Base-by-base conservation (phyloP, 2,329 filamentous ascomycete genomes). In the Catunica adiposa region DNA sequence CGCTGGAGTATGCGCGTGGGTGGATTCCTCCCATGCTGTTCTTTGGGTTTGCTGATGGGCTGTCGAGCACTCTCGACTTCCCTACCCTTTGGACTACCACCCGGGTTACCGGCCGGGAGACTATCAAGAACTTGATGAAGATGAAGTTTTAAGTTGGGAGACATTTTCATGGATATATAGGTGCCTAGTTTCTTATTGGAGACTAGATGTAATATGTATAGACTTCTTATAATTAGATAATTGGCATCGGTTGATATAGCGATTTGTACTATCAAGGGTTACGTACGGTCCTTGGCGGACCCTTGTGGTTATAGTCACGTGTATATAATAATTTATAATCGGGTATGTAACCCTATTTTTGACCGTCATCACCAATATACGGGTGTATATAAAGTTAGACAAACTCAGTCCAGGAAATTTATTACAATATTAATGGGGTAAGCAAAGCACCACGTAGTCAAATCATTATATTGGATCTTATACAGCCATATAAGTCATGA, bases 21-120 rank as follows among this genome's bases (percentile, higher is more conserved):
- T 94, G 87, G 86, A 94, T 95, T 68, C 89, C 89, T 50, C 85
- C 85, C 57, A 94, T 95, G 89, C 73, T 95, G 53, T 84, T 85
- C 68, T 94, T 94, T 68, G 89, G 89, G 59, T 90, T 84, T 67
- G 85, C 87, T 60, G 89, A 94, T 69, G 81, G 79, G 50, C 75
- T 94, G 58, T 79, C 75, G 55, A 89, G 83, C 69, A 94, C 88
- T 3, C 73, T 94, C 61, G 89, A 94, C 68, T 78, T 94, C 66
- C 80, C 78, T n/a, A 94, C 88, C 1, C 68, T 94, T 64, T 92
- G 84, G 84, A 77, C 77, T 63, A 94, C 85, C n/a, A 78, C 78
- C 34, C 73, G 71, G 61, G 75, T 90, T 59, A 94, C 88, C 1
- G 88, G 73, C 1, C 71, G 80, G 57, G 79, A 89, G 74, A 94